Base-by-base conservation (phyloP, 441 rosid genomes). In the Brassica balearica region DNA sequence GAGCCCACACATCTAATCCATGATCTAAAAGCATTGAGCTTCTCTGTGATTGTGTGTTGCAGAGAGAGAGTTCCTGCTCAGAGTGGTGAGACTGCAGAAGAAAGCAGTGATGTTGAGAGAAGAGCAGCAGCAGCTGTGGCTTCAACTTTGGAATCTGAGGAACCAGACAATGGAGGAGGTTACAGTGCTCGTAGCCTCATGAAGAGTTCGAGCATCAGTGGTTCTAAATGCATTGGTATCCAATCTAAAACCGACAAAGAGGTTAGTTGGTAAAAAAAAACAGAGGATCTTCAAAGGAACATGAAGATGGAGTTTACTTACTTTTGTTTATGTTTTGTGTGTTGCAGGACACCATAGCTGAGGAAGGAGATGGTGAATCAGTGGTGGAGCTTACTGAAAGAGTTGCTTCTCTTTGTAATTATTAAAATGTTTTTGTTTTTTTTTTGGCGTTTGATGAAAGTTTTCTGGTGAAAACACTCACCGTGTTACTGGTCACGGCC, bases 171-270 rank as follows among this genome's bases (percentile, higher is more conserved):
- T 69, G 85, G 71, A 67, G 74, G 78, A 20, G 74, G 75, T 69
- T 75, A 78, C 81, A 87, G 90, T 80, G 86, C 85, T 48, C 91
- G 93, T 73, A 90, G 91, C 87, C 86, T 96, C 71, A 77, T 92
- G 88, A 96, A 96, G 87, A 95, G 99, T 68, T 93, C 95, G 0
- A 96, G 99, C 80, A 96, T 96, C 23, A 96, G 98, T 74, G 99
- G 86, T 81, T 93, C 99, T 74, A 90, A 90, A 85, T 93, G 99
- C 72, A 84, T 93, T 2, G 95, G 84, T 61, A 83, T 84, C 74
- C 78, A 88, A 71, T 81, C 83, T 56, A 88, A 71, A 78, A 75
- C 71, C 19, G 86, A 88, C 65, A 12, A 73, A 4, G 92, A 88
- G 95, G 99, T 92, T 82, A 63, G 23, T 25, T 25, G 27, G 27